These are phyloP conservation scores for Rhazya stricta DNA, from an alignment of 257 asterid species.

Conservation along the genomic window DNA sequence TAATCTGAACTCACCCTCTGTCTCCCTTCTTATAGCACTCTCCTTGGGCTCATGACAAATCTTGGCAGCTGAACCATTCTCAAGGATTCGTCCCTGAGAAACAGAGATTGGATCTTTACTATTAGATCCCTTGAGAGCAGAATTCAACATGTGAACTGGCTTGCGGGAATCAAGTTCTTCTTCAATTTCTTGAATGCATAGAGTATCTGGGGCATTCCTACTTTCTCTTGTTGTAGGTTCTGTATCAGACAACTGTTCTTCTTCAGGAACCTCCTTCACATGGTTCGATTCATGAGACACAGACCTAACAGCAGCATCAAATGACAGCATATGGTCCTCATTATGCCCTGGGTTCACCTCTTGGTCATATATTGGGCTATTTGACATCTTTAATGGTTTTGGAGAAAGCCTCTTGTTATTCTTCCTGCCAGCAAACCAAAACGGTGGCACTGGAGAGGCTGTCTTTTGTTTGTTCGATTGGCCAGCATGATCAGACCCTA, in stretches of 20 bases:
- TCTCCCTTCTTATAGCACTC: constrained; percentile 92
- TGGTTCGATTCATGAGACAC: constrained; percentile 80
- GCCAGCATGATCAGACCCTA: constrained; percentile 60
- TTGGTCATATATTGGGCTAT: constrained; percentile 62
- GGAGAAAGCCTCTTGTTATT: constrained; percentile 66
- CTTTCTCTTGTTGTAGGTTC: constrained; percentile 26
- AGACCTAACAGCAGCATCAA: constrained; percentile 84
- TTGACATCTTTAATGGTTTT: constrained; percentile 46
- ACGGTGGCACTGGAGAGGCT: constrained; percentile 75
- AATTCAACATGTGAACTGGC: constrained; percentile 20
- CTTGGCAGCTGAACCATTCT: constrained; percentile 49
- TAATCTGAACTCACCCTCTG: constrained; percentile 90
- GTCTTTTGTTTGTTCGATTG: constrained; percentile 49
- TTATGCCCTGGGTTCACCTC: constrained; percentile 44
- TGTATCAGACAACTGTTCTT: constrained; percentile 40
- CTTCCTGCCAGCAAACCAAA: constrained; percentile 75
- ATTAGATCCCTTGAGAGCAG: constrained; percentile 25
- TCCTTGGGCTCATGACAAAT: constrained; percentile 56
- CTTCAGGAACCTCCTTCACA: constrained; percentile 58
- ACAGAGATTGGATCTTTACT: constrained; percentile 13
- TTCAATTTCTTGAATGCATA: constrained; percentile 50
- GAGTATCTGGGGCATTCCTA: constrained; percentile 27
- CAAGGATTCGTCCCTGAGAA: constrained; percentile 29
- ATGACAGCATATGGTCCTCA: constrained; percentile 61
- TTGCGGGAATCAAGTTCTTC: constrained; percentile 50